Percentiles rank a stretch among this genome's conserved stretches.
Conservation (phyloP, 2,329 filamentous ascomycete genomes). For the Colletotrichum sp. region DNA sequence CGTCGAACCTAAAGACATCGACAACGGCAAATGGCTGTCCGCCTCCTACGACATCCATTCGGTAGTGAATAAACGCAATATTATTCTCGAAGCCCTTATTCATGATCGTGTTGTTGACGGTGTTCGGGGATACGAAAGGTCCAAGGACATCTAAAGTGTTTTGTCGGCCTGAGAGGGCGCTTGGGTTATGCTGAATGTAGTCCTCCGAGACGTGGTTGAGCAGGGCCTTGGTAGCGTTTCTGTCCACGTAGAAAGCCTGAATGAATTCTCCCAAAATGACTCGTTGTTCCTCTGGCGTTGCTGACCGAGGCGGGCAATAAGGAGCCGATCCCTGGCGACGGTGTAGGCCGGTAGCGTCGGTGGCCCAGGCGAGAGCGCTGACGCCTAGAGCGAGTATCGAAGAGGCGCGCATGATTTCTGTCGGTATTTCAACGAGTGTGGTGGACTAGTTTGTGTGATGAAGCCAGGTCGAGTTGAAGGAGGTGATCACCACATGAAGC, state of each 20-base stretch:
- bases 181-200: slow-evolving; percentile 22
- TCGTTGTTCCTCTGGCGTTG: background rate
- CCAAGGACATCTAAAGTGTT: background rate
- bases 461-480: background rate
- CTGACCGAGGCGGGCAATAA: background rate
- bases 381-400: background rate
- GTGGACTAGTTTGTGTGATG: background rate
- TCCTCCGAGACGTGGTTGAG: slow-evolving; percentile 10
- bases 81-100: background rate
- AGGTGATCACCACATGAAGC: background rate
- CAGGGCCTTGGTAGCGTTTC: slow-evolving; percentile 2
- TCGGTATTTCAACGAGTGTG: background rate
- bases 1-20: slow-evolving; percentile 19
- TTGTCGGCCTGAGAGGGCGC: slow-evolving; percentile 1
- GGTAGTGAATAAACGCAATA: slow-evolving; percentile 7
- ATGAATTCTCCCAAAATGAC: slow-evolving; percentile 11
- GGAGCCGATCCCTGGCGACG: background rate
- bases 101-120: slow-evolving; percentile 7
- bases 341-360: background rate
- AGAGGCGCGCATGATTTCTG: background rate
- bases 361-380: slow-evolving; percentile 3
- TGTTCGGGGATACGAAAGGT: background rate
- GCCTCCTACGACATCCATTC: slow-evolving; percentile 2
- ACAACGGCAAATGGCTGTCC: background rate
- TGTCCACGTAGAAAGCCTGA: background rate